These are phyloP conservation scores for Mycena vitilis DNA, from an alignment of 768 basidiomycete species.

Conservation along the genomic window DNA sequence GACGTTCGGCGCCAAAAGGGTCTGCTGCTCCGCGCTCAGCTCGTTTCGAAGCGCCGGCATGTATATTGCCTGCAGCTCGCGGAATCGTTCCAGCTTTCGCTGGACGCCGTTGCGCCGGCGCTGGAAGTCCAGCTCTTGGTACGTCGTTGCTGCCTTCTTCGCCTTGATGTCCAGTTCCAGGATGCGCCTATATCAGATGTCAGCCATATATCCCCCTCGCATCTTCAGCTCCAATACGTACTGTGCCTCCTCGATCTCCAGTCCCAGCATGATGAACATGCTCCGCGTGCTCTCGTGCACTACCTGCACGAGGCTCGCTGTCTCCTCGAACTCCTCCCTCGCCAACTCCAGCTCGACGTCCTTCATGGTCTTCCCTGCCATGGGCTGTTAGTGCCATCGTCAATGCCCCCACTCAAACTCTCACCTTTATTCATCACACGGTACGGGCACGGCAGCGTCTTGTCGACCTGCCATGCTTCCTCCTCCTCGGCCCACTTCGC, in stretches of 20 bases:
- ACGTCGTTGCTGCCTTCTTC: constrained; percentile 30
- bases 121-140: constrained; percentile 31
- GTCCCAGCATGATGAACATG: not conserved
- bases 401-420: too few species aligned
- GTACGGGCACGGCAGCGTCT: constrained; percentile 23
- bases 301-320: constrained; percentile 6
- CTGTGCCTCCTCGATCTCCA: constrained; percentile 22
- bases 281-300: constrained; percentile 10
- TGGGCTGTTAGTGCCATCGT: constrained; percentile 10
- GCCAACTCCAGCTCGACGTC: constrained; percentile 14
- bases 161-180: not conserved
- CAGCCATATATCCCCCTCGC: not conserved
- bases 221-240: not conserved
- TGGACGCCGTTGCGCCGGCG: not conserved
- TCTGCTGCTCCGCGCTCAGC: not conserved
- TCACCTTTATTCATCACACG: not conserved
- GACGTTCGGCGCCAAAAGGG: not conserved
- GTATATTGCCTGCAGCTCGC: constrained; percentile 1
- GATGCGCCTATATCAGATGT: constrained; percentile 1
- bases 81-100: constrained; percentile 19
- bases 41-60: constrained; percentile 6
- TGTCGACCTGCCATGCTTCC: constrained; percentile 26
- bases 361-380: constrained; percentile 30
- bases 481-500: constrained; percentile 15
- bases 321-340: constrained; percentile 15